A percentile compares a stretch with the other conserved stretches of the same genome.
Conservation (phyloP, 306 rosid genomes). For the Aeschynomene evenia region DNA sequence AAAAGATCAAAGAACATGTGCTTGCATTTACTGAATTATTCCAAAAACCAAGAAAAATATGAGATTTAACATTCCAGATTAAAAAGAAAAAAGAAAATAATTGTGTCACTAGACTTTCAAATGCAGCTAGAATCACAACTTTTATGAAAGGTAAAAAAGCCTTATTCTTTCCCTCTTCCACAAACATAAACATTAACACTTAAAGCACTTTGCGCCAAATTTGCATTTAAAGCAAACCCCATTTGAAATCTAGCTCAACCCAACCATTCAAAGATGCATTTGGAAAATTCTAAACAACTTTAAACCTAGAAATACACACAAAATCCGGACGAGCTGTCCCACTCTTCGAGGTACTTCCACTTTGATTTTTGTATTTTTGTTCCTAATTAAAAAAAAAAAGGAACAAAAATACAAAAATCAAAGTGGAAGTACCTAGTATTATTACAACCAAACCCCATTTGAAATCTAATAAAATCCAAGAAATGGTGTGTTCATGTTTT, state of each 20-base stretch:
- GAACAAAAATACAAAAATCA: too few relatives aligned
- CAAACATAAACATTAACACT: constrained; percentile 19
- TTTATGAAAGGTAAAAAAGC: too few relatives aligned
- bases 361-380: too few relatives aligned
- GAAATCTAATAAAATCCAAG: neutral
- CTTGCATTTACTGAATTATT: neutral
- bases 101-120: too few relatives aligned
- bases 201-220: neutral
- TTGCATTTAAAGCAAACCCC: constrained; percentile 27
- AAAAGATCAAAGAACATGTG: too few relatives aligned
- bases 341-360: neutral
- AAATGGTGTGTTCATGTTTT: neutral
- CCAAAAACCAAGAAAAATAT: neutral
- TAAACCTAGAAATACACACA: too few relatives aligned
- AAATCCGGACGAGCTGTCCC: too few relatives aligned
- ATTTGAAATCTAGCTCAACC: constrained; percentile 15
- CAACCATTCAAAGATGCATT: too few relatives aligned
- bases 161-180: constrained; percentile 2
- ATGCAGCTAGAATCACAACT: too few relatives aligned
- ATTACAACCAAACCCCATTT: constrained; percentile 27
- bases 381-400: neutral
- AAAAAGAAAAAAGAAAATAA: too few relatives aligned
- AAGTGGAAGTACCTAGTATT: neutral
- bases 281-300: too few relatives aligned
- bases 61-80: neutral